Base-by-base conservation (phyloP, 345 rosid species). In the Heritiera littoralis region DNA sequence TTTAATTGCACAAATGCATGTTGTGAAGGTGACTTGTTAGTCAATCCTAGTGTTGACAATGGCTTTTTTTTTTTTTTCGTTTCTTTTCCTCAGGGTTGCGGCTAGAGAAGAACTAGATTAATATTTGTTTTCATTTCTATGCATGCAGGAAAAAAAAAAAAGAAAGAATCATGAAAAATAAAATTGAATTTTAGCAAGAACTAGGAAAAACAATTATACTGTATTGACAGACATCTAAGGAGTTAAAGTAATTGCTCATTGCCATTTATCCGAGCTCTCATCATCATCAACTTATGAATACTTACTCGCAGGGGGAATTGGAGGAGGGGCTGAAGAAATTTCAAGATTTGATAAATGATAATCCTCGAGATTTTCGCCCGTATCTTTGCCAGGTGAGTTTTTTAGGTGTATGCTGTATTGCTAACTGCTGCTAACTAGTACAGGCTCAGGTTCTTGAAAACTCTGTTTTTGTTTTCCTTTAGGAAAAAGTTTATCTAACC, bases 341-440 rank as follows among this genome's bases (percentile, higher is more conserved):
- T 83, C 92, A 91, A 81, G 89, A 86, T 72, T 86, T 95, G 80
- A 85, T 92, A 30, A 78, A 86, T 45, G 96, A 93, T 43, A 86
- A 95, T 83, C 98, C 97, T 82, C 88, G 91, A 82, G 99, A 95
- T 87, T 93, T 95, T 35, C 89, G 99, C 81, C 97, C 98, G 46
- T 95, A 93, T 84, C 99, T 95, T 82, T 95, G 97, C 84, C 97
- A 91, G 93, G 99, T 91, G 84, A 77, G 60, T 78, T 83, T 17
- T n/a, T 18, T 13, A 49, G 64, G 73, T 18, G 2, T 41, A 49
- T 59, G 10, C 9, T 35, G 64, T 59, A 52, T n/a, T 72, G 63
- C 58, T 28, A 18, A 20, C 77, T 32, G 48, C n/a, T 66, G 65
- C 18, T 38, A 61, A 55, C 49, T 51, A 45, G 23, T 54, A 10